These are phyloP conservation scores for Coemansia sp. DNA, from an alignment of 192 early-diverging fungal species.

Conservation along the genomic window DNA sequence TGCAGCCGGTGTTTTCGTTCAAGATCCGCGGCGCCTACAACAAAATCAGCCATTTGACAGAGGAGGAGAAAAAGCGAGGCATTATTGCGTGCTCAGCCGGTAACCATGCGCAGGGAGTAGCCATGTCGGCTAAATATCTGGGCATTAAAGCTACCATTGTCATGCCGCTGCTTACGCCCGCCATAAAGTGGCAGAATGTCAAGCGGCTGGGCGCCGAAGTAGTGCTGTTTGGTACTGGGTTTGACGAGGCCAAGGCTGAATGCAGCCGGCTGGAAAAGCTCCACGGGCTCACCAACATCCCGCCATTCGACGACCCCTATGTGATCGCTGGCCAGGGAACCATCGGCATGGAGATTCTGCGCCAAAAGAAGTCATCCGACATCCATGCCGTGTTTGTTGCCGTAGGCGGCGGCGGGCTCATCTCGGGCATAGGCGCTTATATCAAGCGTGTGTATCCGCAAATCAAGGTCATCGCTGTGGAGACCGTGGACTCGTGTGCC, in stretches of 20 bases:
- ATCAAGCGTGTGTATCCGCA: conserved; percentile 85
- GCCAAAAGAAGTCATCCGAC: conserved; percentile 56
- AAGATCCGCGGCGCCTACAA: conserved; percentile 98
- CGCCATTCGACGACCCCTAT: conserved; percentile 96
- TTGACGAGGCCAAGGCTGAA: conserved; percentile 92
- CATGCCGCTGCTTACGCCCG: conserved; percentile 83
- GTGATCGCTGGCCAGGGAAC: conserved; percentile 99
- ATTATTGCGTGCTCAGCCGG: conserved; percentile 97
- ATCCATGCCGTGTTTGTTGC: conserved; percentile 90
- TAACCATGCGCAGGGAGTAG: conserved; percentile 98
- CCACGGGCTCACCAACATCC: conserved; percentile 84
- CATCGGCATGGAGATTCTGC: conserved; percentile 81
- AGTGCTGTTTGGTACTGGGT: conserved; percentile 85
- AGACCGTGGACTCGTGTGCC: conserved; percentile 85
- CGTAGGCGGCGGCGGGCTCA: conserved; percentile 92
- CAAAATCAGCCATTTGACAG: conserved; percentile 76
- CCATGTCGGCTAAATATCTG: conserved; percentile 86
- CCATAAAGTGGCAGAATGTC: conserved; percentile 91
- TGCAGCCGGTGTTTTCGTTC: conserved; percentile 97
- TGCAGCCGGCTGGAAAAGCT: conserved; percentile 68
- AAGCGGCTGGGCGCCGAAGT: conserved; percentile 86
- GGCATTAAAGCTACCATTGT: conserved; percentile 94
- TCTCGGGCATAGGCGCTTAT: conserved; percentile 89
- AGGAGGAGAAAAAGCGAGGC: conserved; percentile 74
- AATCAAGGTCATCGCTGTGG: conserved; percentile 90